phyloP scores from a whole-genome alignment of 2,329 filamentous ascomycete species.

The Cylindrodendrum hubeiense region DNA sequence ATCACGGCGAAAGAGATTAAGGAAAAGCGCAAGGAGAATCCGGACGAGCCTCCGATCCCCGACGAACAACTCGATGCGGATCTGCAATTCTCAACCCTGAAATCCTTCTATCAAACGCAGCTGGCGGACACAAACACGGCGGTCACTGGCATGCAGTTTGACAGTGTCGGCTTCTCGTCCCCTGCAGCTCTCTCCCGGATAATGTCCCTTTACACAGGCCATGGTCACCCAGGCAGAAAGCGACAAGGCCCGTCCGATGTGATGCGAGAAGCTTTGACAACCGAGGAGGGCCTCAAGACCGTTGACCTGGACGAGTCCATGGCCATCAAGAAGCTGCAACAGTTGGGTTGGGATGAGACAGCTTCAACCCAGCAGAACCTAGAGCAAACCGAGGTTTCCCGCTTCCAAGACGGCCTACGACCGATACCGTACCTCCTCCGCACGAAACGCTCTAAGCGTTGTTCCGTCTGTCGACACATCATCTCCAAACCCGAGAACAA shows the following conservation, averaged over 20 bases:
- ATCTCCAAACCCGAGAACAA: conserved; percentile 95
- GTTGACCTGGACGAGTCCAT: conserved; percentile 71
- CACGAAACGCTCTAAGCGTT: conserved; percentile 94
- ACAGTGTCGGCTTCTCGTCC: conserved; percentile 71
- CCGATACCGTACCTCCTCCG: conserved; percentile 86
- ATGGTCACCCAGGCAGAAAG: conserved; percentile 72
- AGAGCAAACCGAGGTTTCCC: conserved; percentile 65
- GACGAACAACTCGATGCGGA: conserved; percentile 70
- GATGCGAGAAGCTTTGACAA: conserved; percentile 83
- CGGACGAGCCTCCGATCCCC: conserved; percentile 51
- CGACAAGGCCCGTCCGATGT: conserved; percentile 74
- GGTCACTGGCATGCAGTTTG: conserved; percentile 59
- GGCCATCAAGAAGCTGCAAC: conserved; percentile 70
- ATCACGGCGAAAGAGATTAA: conserved; percentile 65
- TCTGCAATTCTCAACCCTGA: conserved; percentile 80
- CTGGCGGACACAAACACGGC: conserved; percentile 72
- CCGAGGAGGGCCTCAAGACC: conserved; percentile 78
- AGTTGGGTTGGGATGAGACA: conserved; percentile 74
- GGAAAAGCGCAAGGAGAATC: conserved; percentile 63
- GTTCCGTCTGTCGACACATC: conserved; percentile 92
- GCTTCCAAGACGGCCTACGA: conserved; percentile 80
- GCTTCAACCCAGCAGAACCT: conserved; percentile 62
- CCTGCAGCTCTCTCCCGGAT: conserved; percentile 87
- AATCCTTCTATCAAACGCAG: conserved; percentile 85
- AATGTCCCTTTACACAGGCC: conserved; percentile 88